These are phyloP conservation scores for Chlamydomonas urium DNA, from an alignment of 139 green algal species.

Conservation along the genomic window DNA sequence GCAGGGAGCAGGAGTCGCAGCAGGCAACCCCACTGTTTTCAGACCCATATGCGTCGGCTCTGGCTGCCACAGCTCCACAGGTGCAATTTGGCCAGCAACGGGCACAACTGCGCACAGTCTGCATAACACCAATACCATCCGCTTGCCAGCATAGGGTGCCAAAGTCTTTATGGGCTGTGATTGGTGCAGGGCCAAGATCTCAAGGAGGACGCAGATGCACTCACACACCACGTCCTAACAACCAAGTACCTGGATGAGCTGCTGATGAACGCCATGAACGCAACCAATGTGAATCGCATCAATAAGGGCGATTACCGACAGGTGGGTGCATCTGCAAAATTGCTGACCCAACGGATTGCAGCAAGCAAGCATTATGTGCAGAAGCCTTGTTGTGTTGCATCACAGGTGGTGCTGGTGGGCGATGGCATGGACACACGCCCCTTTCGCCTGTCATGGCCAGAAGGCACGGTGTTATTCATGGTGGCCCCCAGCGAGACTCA, in stretches of 20 bases:
- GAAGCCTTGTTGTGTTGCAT: background rate
- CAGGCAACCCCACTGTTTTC: constrained; percentile 21
- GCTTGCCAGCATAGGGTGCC: background rate
- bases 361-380: background rate
- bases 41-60: constrained; percentile 36
- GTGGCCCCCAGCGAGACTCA: constrained; percentile 48
- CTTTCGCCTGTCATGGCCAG: constrained; percentile 60
- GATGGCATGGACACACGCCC: constrained; percentile 67
- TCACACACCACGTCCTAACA: constrained; percentile 9
- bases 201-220: background rate
- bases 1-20: constrained; percentile 2
- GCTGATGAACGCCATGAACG: constrained; percentile 23
- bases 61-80: constrained; percentile 11
- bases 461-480: constrained; percentile 65
- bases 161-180: background rate
- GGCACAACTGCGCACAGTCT: too few relatives aligned
- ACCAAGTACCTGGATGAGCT: constrained; percentile 37
- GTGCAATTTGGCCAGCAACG: too few relatives aligned
- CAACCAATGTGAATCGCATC: constrained; percentile 44
- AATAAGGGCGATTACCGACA: constrained; percentile 54
- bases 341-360: background rate
- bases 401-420: constrained; percentile 72
- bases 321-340: constrained; percentile 9
- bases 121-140: too few relatives aligned
- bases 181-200: background rate